Evolutionary conservation across 768 basidiomycete species (phyloP), one percentile per base, ranked within the genome.

Genomic region (Macrolepiota albuminosa): DNA sequence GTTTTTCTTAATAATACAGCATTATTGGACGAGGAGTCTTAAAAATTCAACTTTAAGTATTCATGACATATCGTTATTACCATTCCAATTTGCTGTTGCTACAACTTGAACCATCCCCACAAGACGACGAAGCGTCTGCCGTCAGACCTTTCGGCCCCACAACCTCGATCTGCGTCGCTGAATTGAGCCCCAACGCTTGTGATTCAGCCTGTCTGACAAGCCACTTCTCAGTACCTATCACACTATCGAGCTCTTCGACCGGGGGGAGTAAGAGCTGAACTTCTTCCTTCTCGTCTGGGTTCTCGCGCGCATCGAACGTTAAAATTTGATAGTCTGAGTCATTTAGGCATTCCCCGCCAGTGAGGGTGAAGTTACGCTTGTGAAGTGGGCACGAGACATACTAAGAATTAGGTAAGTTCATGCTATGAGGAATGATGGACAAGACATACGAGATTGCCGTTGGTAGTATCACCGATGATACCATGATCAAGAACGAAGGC

Each of bases 401-500:
- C 70, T 57, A 11, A 13, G 6, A n/a, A 49, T 39, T 39, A 31
- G 4, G 26, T 57, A 1, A 48, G 29, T 33, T 21, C 16, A 13
- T 18, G 9, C 2, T 26, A 72, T 53, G 73, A 68, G 46, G 74
- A 73, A 50, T 6, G 16, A 10, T 31, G 11, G 10, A 21, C 14
- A 11, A 63, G 71, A 69, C 45, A 42, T 29, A 57, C 60, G 51
- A 82, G 73, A 11, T 79, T 75, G 11, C 85, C 86, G 5, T 79
- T 71, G 21, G 77, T 69, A 53, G 85, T 84, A 64, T 89, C 87
- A 0, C 87, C 86, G 9, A 91, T 74, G 56, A 91, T 80, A 18
- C 85, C 85, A 60, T 88, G 83, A 34, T 84, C 84, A 9, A 90
- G 82, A 9, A 89, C 85, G 64, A 89, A 87, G 0, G 88, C 87